Conservation (phyloP, 148 eudicot genomes). For the Vaccinium vitisidaea region DNA sequence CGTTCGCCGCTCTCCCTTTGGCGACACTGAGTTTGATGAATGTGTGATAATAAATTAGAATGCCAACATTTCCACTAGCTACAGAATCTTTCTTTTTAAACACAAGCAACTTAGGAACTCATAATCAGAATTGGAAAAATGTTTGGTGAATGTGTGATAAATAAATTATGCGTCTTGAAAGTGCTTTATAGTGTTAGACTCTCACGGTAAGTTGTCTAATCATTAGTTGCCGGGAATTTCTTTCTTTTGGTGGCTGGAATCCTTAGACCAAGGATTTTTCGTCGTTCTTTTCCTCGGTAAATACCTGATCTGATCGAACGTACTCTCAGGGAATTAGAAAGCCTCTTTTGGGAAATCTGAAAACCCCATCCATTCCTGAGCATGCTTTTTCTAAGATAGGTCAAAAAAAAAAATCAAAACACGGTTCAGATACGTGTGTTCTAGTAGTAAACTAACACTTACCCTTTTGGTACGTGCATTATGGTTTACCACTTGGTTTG, state of each 20-base stretch:
- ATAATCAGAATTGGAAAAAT: too few species aligned
- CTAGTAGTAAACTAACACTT: background rate
- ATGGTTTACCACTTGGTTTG: background rate
- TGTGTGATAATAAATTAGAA: too few species aligned
- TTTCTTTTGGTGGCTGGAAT: too few species aligned
- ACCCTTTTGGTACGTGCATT: background rate
- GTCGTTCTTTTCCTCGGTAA: background rate
- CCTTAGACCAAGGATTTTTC: background rate
- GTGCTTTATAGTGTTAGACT: background rate
- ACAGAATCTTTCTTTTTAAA: too few species aligned
- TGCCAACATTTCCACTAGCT: too few species aligned
- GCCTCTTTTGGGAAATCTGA: background rate
- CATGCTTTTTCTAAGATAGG: background rate
- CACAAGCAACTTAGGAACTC: too few species aligned
- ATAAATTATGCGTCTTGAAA: too few species aligned
- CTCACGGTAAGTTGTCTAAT: background rate
- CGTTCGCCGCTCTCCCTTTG: too few species aligned
- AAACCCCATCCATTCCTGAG: background rate
- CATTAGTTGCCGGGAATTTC: too few species aligned
- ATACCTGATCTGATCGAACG: background rate
- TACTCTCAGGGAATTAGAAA: background rate
- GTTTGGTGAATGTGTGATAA: too few species aligned
- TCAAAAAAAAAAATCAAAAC: background rate
- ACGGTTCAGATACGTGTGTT: background rate
- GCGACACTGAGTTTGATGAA: too few species aligned